Evolutionary conservation across 2,329 filamentous ascomycete genomes (phyloP).

Genomic region (Neoascochyta sp.): DNA sequence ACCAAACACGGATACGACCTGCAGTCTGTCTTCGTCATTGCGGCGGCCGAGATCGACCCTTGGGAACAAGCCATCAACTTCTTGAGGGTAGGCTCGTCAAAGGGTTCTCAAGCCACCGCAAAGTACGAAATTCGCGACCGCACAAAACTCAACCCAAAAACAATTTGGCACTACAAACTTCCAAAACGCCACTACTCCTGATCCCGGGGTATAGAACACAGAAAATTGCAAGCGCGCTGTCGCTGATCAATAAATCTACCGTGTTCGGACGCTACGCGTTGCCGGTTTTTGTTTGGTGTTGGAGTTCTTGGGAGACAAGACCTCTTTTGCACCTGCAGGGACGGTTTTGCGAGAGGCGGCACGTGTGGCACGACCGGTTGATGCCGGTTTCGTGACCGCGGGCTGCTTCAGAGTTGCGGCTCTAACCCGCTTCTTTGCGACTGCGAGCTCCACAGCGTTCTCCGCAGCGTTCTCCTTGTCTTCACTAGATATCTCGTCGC

Average conservation of each 20-base stretch:
- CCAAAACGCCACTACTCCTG: conserved; percentile 17
- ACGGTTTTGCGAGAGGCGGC: conserved; percentile 22
- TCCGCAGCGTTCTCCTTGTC: conserved; percentile 32
- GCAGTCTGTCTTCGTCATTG: too few relatives aligned
- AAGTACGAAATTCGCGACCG: conserved; percentile 1
- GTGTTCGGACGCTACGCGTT: conserved; percentile 15
- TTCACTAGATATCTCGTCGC: conserved; percentile 24
- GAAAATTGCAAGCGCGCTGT: conserved; percentile 8
- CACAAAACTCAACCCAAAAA: conserved; percentile 1
- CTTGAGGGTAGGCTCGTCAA: too few relatives aligned
- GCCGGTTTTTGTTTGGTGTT: conserved; percentile 17
- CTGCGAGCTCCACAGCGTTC: conserved; percentile 14
- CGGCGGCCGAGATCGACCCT: too few relatives aligned
- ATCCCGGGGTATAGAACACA: conserved; percentile 7
- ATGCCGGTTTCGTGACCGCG: conserved; percentile 7
- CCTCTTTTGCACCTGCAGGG: conserved; percentile 9
- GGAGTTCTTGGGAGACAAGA: conserved; percentile 25
- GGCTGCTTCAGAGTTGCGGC: conserved; percentile 11
- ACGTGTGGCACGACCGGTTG: conserved; percentile 18
- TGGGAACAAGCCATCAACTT: too few relatives aligned
- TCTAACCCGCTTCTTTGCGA: conserved; percentile 20
- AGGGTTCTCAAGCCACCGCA: conserved; percentile 14
- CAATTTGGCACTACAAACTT: conserved; percentile 1
- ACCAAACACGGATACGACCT: too few relatives aligned
- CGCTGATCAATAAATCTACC: conserved; percentile 16